Evolutionary conservation across 768 basidiomycete species (phyloP).

Genomic region (Naganishia vishniacii): DNA sequence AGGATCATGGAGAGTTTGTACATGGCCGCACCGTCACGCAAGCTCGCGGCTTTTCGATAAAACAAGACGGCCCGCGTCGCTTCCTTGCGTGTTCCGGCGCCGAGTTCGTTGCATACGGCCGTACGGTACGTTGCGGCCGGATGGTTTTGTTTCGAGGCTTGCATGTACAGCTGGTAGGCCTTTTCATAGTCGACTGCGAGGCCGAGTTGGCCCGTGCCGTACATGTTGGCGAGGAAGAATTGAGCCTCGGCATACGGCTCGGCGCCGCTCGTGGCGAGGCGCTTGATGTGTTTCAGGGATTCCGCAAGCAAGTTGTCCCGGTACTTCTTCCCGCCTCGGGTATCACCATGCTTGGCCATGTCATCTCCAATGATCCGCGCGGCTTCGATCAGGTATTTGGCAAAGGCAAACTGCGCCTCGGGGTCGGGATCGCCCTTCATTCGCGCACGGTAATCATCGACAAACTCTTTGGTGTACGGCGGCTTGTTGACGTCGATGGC

Average conservation of each 20-base stretch:
- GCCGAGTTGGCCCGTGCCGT: conserved; percentile 92
- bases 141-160: conserved; percentile 96
- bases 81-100: conserved; percentile 87
- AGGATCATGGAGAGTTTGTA: conserved; percentile 99
- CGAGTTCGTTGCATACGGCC: conserved; percentile 97
- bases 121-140: conserved; percentile 91
- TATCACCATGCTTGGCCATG: conserved; percentile 52
- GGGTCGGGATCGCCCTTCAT: conserved; percentile 98
- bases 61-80: conserved; percentile 84
- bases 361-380: conserved; percentile 64
- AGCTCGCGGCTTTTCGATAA: conserved; percentile 90
- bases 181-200: conserved; percentile 94
- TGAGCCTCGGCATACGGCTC: conserved; percentile 92
- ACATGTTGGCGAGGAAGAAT: conserved; percentile 95
- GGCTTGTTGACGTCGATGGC: conserved; percentile 49
- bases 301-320: conserved; percentile 80
- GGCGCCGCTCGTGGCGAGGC: conserved; percentile 65
- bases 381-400: conserved; percentile 98
- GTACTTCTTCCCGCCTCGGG: conserved; percentile 77
- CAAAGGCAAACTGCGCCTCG: conserved; percentile 93
- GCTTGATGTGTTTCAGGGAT: conserved; percentile 83
- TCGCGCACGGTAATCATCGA: conserved; percentile 92
- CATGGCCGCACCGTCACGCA: conserved; percentile 97
- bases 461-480: conserved; percentile 90
- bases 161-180: conserved; percentile 92